Base-by-base conservation (phyloP, 2,329 filamentous ascomycete genomes). In the Cytospora piceicola region DNA sequence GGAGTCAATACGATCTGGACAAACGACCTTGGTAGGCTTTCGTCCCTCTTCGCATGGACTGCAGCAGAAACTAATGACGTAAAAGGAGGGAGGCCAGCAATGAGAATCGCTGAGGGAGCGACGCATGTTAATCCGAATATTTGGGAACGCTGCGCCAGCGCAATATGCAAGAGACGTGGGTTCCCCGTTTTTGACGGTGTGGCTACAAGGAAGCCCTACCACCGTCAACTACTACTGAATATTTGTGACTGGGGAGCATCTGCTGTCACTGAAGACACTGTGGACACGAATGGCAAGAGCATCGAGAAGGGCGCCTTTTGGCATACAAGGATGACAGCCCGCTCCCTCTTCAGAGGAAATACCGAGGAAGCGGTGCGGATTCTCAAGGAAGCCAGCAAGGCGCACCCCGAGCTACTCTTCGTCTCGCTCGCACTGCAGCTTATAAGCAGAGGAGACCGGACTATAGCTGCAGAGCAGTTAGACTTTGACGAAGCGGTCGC, bases 251-350 rank as follows among this genome's bases (percentile, higher is more conserved):
- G 90, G 87, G 87, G 90, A 2, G 39, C 53, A 86, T 93, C 27
- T 93, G 90, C 73, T 84, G 86, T 58, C 92, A 90, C 87, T 87
- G 90, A 27, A 82, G 88, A 76, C 80, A 72, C 82, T 54, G 79
- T 82, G 52, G 76, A 77, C 15, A 57, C 51, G 12, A 77, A 81
- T 53, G 81, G 80, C 27, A 78, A 79, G 11, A 76, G 75, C 32
- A 77, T 80, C 0, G 82, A 82, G 65, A 81, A 81, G 69, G 81
- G 80, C n/a, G 85, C 83, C 1, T 81, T 82, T 1, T 80, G 80
- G 69, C 81, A 91, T 72, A 93, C 92, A 58, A 91, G 90, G 82
- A 88, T 89, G 14, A 90, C 93, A 27, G 91, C 91, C 0, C 86
- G 90, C 68, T 90, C 91, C 1, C 81, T 94, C 1, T 92, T 94